These are phyloP conservation scores for Alternaria solani DNA, from an alignment of 2,329 filamentous ascomycete genomes.

Conservation along the genomic window DNA sequence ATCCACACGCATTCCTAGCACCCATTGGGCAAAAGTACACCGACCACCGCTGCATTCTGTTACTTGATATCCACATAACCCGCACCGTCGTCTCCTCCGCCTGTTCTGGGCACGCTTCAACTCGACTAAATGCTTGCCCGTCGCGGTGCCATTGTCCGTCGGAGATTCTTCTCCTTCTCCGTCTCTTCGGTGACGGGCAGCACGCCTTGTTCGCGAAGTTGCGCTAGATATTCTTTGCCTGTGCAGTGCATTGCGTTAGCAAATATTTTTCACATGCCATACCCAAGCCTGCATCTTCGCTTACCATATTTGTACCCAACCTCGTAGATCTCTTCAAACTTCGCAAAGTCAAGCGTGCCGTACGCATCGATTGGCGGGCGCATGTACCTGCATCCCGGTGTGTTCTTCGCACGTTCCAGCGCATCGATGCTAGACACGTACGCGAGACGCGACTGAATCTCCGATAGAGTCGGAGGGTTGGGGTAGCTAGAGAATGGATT, in stretches of 20 bases:
- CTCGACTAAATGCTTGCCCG: conserved; percentile 32
- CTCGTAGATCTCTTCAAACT: conserved; percentile 96
- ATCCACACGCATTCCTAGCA: conserved; percentile 21
- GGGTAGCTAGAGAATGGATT: conserved; percentile 89
- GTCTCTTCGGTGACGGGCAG: conserved; percentile 66
- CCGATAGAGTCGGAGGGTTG: conserved; percentile 92
- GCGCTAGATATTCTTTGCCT: conserved; percentile 76
- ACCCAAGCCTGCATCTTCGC: conserved; percentile 2
- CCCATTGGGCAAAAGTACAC: conserved; percentile 30
- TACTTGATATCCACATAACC: conserved; percentile 25
- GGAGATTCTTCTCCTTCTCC: conserved; percentile 60
- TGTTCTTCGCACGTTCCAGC: conserved; percentile 89
- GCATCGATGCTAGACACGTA: conserved; percentile 97
- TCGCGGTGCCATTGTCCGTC: conserved; percentile 61
- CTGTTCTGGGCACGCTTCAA: conserved; percentile 6
- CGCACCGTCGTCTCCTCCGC: conserved; percentile 17
- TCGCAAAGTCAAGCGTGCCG: conserved; percentile 93
- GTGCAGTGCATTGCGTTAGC: conserved; percentile 2
- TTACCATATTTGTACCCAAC: conserved; percentile 82
- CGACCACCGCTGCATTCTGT: conserved; percentile 20
- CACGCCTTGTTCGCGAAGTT: conserved; percentile 79
- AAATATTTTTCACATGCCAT: background rate
- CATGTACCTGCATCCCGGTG: conserved; percentile 94
- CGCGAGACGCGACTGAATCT: conserved; percentile 93
- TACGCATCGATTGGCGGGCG: conserved; percentile 92